These are phyloP conservation scores for Euphorbia peplus DNA, from an alignment of 345 rosid genomes.

Conservation along the genomic window DNA sequence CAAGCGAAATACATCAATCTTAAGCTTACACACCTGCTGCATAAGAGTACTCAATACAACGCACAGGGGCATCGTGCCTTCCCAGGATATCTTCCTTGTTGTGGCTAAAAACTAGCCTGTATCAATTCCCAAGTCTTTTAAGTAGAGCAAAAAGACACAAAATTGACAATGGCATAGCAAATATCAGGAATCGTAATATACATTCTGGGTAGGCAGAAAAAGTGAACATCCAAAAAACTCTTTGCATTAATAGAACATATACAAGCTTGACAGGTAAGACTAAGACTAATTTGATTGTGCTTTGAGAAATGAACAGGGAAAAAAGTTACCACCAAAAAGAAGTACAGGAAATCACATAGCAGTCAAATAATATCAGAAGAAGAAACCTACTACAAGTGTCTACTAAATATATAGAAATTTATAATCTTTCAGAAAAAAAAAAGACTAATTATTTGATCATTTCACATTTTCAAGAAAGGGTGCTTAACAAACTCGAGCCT, in stretches of 20 bases:
- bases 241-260: neutral
- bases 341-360: neutral
- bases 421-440: neutral
- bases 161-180: neutral
- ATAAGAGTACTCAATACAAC: constrained; percentile 92
- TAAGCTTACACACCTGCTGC: constrained; percentile 64
- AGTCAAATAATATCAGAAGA: neutral
- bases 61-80: constrained; percentile 81
- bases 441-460: neutral
- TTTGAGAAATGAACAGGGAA: neutral
- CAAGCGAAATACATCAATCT: neutral
- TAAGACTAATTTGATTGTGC: neutral
- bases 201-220: neutral
- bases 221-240: neutral
- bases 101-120: constrained; percentile 75
- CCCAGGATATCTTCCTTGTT: constrained; percentile 88
- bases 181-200: no score
- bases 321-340: neutral
- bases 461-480: neutral
- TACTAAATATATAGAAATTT: neutral
- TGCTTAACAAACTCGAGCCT: no score
- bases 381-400: neutral
- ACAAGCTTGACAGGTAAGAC: neutral
- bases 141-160: neutral
- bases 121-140: constrained; percentile 21